Evolutionary conservation across 208 protist species (phyloP), one percentile per base, ranked within the genome.

Genomic region (Trypanosoma conorhini): DNA sequence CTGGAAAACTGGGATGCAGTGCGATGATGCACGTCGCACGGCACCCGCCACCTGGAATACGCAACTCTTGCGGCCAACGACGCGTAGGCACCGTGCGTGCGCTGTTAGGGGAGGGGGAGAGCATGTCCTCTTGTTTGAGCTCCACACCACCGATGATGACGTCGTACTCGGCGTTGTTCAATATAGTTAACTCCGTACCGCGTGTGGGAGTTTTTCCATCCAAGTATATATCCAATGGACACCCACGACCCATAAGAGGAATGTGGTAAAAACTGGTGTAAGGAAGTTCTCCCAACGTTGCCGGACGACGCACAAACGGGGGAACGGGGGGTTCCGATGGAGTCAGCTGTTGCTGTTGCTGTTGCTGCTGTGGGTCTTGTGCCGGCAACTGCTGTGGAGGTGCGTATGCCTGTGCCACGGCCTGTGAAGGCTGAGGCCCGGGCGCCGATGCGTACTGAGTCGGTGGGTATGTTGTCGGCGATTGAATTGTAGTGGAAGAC

Each of bases 211-310:
- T 95, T 63, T 84, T 85, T 33, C 86, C 90, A 60, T 95, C 87
- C 38, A 95, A 80, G 67, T 92, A 95, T 40, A 95, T 86, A 62
- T 95, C 90, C 26, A 93, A 86, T 19, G 90, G 90, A 70, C 90
- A 95, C 28, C 75, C 90, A 50, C 86, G 83, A 38, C 64, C 87
- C 33, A 95, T 48, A 1, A 95, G 74, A 35, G 80, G 80, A 44
- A 88, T 85, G 26, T 78, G 72, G 55, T 80, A 79, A 74, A 95
- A 95, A 21, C 33, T 67, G 0, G 79, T 81, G 72, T 83, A 95
- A 5, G 90, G 87, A 62, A 87, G 81, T 60, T 88, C 87, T 4
- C 88, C 85, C 46, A 91, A 68, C 0, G 87, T 85, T 28, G 84
- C 77, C 28, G 87, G 87, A 51, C 87, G 85, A 60, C 87, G 90